A percentile compares a stretch with the other conserved stretches of the same genome.
phyloP scores from a whole-genome alignment of 208 protist genomes.

The Wallacemonas sp. region DNA sequence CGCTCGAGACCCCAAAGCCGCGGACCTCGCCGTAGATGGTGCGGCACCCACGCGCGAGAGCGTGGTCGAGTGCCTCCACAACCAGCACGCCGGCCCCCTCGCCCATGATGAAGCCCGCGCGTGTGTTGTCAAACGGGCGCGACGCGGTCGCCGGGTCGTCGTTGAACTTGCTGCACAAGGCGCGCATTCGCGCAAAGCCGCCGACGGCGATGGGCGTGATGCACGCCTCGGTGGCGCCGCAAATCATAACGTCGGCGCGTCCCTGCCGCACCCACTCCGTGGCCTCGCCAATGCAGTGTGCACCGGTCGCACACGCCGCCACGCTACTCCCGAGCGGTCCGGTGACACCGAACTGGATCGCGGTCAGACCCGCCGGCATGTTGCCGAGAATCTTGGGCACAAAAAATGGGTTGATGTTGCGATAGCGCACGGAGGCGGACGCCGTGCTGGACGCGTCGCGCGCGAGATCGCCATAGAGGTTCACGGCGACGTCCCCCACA shows the following conservation, averaged over 20 bases:
- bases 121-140: slow-evolving; percentile 93
- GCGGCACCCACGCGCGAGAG: slow-evolving; percentile 53
- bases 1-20: slow-evolving; percentile 88
- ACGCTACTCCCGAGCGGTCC: slow-evolving; percentile 93
- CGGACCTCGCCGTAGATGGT: slow-evolving; percentile 91
- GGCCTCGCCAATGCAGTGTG: slow-evolving; percentile 96
- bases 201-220: slow-evolving; percentile 92
- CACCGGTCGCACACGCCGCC: slow-evolving; percentile 98
- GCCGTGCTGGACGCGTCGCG: slow-evolving; percentile 1
- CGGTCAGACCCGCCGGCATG: slow-evolving; percentile 92
- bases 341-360: slow-evolving; percentile 86
- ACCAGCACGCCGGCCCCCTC: slow-evolving; percentile 96
- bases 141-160: slow-evolving; percentile 82
- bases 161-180: slow-evolving; percentile 94
- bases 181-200: slow-evolving; percentile 93
- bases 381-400: slow-evolving; percentile 98
- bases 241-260: slow-evolving; percentile 89
- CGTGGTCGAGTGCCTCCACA: slow-evolving; percentile 93
- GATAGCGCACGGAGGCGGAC: slow-evolving; percentile 38
- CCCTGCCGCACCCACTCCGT: slow-evolving; percentile 80
- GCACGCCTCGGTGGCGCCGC: slow-evolving; percentile 94
- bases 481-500: slow-evolving; percentile 63
- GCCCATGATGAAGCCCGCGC: slow-evolving; percentile 97
- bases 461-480: slow-evolving; percentile 37
- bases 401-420: slow-evolving; percentile 91